These are phyloP conservation scores for Candida adriatica DNA, from an alignment of 805 yeast genomes.

Conservation along the genomic window DNA sequence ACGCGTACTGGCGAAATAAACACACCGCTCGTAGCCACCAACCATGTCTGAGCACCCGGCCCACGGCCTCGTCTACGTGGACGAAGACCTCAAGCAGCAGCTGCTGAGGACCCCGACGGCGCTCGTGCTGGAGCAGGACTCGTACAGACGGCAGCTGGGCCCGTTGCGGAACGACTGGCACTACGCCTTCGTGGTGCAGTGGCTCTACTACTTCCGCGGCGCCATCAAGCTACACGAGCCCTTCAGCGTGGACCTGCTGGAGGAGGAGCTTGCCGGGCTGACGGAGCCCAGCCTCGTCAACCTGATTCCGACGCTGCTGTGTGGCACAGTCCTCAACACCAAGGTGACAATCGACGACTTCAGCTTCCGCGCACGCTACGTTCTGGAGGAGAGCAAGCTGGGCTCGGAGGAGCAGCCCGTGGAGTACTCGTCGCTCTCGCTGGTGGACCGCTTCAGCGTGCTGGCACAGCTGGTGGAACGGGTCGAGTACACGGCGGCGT, in stretches of 20 bases:
- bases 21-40: too few relatives aligned
- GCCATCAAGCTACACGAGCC: constrained; percentile 43
- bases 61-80: constrained; percentile 15
- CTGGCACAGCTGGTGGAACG: constrained; percentile 37
- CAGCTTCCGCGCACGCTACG: constrained; percentile 21
- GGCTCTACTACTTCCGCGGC: constrained; percentile 51
- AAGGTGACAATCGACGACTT: constrained; percentile 21
- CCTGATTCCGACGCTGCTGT: constrained; percentile 30
- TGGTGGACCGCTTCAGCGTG: constrained; percentile 44
- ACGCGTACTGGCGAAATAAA: too few relatives aligned
- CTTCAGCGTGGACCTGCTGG: constrained; percentile 49
- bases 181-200: constrained; percentile 39
- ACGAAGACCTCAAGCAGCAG: constrained; percentile 29
- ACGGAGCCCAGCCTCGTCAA: constrained; percentile 35
- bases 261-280: constrained; percentile 49
- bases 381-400: constrained; percentile 19
- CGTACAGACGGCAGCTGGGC: constrained; percentile 24
- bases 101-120: constrained; percentile 33
- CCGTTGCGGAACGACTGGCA: constrained; percentile 31
- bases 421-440: constrained; percentile 34
- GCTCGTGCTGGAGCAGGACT: constrained; percentile 32
- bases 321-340: constrained; percentile 16
- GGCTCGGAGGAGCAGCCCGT: constrained; percentile 22
- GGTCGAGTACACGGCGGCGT: constrained; percentile 36
- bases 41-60: constrained; percentile 24